These are phyloP conservation scores for Kwoniella shandongensis DNA, from an alignment of 768 basidiomycete genomes.

Conservation along the genomic window DNA sequence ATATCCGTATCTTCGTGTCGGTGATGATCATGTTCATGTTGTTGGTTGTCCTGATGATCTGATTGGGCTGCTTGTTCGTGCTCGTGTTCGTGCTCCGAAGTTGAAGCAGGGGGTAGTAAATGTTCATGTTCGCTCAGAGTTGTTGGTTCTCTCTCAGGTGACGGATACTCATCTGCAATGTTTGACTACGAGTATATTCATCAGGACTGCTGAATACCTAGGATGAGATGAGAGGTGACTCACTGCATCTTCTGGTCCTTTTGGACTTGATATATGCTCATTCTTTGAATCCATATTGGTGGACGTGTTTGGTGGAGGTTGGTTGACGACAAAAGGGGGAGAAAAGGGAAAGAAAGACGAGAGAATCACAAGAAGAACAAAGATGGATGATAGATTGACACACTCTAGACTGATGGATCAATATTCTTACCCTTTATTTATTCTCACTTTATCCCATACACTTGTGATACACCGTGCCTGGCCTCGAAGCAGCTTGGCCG, in stretches of 20 bases:
- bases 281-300: constrained; percentile 20
- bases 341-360: constrained; percentile 13
- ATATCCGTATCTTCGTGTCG: constrained; percentile 27
- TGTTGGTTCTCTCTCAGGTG: constrained; percentile 22
- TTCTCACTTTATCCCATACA: constrained; percentile 16
- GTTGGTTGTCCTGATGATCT: background rate
- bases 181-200: constrained; percentile 20
- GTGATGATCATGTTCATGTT: background rate
- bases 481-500: too few species aligned
- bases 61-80: constrained; percentile 1
- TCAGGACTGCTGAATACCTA: background rate
- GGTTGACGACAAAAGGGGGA: background rate
- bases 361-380: background rate
- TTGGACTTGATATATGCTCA: constrained; percentile 11
- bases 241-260: constrained; percentile 35
- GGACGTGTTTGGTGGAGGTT: constrained; percentile 27
- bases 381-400: constrained; percentile 12
- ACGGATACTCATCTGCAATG: constrained; percentile 43
- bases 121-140: constrained; percentile 8
- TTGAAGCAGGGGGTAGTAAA: background rate
- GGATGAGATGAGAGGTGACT: constrained; percentile 1
- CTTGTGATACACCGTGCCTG: constrained; percentile 21
- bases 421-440: constrained; percentile 1
- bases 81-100: background rate
- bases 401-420: too few species aligned